Conservation (phyloP, 352 stramenopile genomes). For the Hyaloperonospora arabidopsidis region DNA sequence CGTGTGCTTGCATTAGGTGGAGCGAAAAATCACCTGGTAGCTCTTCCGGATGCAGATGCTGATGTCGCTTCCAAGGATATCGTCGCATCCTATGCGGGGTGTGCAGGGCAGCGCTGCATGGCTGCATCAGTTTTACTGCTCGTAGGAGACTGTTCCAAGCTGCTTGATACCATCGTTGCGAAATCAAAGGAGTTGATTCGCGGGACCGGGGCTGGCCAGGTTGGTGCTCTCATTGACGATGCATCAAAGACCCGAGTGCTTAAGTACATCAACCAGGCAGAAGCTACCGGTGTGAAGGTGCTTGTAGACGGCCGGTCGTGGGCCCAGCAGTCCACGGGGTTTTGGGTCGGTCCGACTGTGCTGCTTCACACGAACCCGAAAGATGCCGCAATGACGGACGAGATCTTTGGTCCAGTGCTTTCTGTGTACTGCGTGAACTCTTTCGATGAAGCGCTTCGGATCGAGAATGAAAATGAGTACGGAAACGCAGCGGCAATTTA, state of each 20-base stretch:
- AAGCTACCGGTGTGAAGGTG: conserved; percentile 76
- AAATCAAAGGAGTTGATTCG: conserved; percentile 82
- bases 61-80: conserved; percentile 91
- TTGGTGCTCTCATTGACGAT: conserved; percentile 93
- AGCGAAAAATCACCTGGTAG: conserved; percentile 97
- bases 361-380: conserved; percentile 84
- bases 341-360: conserved; percentile 94
- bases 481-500: conserved; percentile 97
- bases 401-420: conserved; percentile 97
- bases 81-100: conserved; percentile 92
- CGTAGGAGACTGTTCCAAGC: conserved; percentile 60
- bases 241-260: conserved; percentile 88
- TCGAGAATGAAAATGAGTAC: conserved; percentile 95
- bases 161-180: conserved; percentile 84
- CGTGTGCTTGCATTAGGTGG: conserved; percentile 92
- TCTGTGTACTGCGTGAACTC: conserved; percentile 77
- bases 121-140: conserved; percentile 92
- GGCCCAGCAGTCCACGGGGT: conserved; percentile 46
- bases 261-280: conserved; percentile 89
- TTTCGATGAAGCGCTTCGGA: conserved; percentile 91
- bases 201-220: conserved; percentile 86
- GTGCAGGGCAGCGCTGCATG: conserved; percentile 95
- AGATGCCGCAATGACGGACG: conserved; percentile 88
- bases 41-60: conserved; percentile 89
- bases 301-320: conserved; percentile 89